Conservation (phyloP, 1,139 yeast species). For the Nakaseomyces uthaithaninus region DNA sequence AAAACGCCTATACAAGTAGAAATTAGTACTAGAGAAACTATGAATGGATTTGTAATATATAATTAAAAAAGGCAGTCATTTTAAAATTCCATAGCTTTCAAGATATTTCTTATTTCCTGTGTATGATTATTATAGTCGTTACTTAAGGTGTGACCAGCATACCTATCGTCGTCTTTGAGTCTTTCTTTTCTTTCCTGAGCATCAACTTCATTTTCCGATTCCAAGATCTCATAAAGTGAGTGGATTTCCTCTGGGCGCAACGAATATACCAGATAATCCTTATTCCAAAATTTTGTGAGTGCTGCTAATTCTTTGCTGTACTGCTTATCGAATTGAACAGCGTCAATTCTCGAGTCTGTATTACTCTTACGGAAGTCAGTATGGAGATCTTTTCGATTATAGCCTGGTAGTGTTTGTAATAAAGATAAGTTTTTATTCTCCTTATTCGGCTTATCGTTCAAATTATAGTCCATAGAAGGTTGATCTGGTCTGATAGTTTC, state of each 20-base stretch:
- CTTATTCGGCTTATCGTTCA: not conserved
- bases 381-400: slow-evolving; percentile 13
- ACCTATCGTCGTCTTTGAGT: slow-evolving; percentile 2
- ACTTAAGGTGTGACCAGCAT: slow-evolving; percentile 5
- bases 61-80: not conserved
- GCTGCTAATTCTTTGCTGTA: slow-evolving; percentile 14
- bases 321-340: not conserved
- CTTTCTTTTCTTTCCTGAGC: slow-evolving; percentile 1
- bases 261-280: slow-evolving; percentile 8
- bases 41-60: not conserved
- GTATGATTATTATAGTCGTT: slow-evolving; percentile 1
- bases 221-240: not conserved
- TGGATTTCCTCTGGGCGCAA: slow-evolving; percentile 4
- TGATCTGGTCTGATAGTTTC: not conserved
- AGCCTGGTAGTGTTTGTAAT: slow-evolving; percentile 15
- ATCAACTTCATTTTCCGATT: slow-evolving; percentile 1
- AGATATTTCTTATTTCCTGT: slow-evolving; percentile 1
- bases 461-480: not conserved
- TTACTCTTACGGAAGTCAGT: not conserved
- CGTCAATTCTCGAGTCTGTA: not conserved
- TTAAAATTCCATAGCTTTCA: slow-evolving; percentile 2
- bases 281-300: slow-evolving; percentile 19
- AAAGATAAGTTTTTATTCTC: slow-evolving; percentile 10
- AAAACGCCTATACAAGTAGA: not conserved
- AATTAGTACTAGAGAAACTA: not conserved